Conservation (phyloP, 495 filamentous ascomycete species). For the Monascus purpureus region DNA sequence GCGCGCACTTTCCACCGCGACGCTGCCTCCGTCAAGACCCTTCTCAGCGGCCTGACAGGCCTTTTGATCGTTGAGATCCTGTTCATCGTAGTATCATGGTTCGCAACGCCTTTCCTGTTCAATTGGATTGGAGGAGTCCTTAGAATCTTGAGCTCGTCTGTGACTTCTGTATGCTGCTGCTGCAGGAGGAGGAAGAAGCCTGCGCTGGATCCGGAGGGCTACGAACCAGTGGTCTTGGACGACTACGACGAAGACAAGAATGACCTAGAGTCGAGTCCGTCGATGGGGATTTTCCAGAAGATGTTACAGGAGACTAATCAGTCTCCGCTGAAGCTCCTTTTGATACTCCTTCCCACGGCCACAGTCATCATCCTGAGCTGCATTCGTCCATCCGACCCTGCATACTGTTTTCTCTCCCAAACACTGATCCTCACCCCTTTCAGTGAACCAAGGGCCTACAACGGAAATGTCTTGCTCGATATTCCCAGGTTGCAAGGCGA, state of each 20-base stretch:
- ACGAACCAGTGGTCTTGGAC: conserved; percentile 7
- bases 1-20: conserved; percentile 14
- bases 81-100: conserved; percentile 7
- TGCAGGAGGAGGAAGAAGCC: background rate
- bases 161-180: background rate
- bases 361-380: conserved; percentile 8
- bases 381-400: conserved; percentile 8
- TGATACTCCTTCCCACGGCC: conserved; percentile 7
- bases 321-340: conserved; percentile 4
- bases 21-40: conserved; percentile 11
- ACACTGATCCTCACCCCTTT: conserved; percentile 12
- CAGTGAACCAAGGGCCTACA: conserved; percentile 6
- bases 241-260: conserved; percentile 12
- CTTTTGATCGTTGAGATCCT: conserved; percentile 10
- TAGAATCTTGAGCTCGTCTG: background rate
- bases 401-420: conserved; percentile 13
- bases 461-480: background rate
- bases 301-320: conserved; percentile 2
- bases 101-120: conserved; percentile 8
- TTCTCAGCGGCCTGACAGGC: conserved; percentile 12
- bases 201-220: conserved; percentile 2
- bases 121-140: conserved; percentile 3
- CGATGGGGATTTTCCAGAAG: conserved; percentile 5
- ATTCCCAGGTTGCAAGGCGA: conserved; percentile 1
- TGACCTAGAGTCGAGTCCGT: conserved; percentile 4